Percentiles rank a stretch among this genome's conserved stretches.
These are phyloP conservation scores for Agaricus subrufescens DNA, from an alignment of 768 basidiomycete species.

Conservation along the genomic window DNA sequence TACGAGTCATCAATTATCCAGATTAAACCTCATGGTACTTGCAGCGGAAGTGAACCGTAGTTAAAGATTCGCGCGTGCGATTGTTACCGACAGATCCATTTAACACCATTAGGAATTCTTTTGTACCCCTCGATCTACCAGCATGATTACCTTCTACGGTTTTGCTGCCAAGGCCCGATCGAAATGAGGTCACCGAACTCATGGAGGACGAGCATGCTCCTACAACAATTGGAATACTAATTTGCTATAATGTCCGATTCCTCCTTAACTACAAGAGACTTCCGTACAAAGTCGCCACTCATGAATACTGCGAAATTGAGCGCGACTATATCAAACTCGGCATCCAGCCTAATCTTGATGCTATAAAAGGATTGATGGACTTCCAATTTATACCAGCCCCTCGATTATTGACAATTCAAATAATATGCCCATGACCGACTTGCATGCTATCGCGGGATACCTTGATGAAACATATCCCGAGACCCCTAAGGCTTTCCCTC, in stretches of 20 bases:
- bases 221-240: no score
- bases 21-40: no score
- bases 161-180: background rate
- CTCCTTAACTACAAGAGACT: no score
- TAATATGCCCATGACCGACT: constrained; percentile 30
- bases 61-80: no score
- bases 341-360: no score
- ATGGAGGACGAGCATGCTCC: background rate
- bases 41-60: no score
- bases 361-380: constrained; percentile 8
- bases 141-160: background rate
- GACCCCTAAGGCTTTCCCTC: constrained; percentile 20
- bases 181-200: background rate
- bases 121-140: background rate
- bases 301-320: no score
- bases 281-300: no score
- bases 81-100: background rate
- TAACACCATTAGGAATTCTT: background rate
- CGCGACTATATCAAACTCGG: no score
- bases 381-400: constrained; percentile 9
- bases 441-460: constrained; percentile 38
- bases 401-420: constrained; percentile 32
- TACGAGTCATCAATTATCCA: no score
- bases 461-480: constrained; percentile 39
- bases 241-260: no score